These are phyloP conservation scores for Magnolia kwangsiensis DNA, from an alignment of 164 flowering plant genomes.

Conservation along the genomic window DNA sequence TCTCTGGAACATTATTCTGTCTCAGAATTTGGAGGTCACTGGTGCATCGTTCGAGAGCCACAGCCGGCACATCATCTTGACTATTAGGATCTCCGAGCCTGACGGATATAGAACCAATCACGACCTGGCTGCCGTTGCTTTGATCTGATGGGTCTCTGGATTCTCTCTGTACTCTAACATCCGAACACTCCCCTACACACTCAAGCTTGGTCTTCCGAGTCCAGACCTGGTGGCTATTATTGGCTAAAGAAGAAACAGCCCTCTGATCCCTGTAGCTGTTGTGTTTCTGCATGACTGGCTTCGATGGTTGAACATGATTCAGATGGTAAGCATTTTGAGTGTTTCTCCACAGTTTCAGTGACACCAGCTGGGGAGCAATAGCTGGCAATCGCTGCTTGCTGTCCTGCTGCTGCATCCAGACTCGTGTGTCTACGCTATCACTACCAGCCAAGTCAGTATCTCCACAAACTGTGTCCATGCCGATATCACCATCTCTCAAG, in stretches of 20 bases:
- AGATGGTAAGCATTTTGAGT: slow-evolving; percentile 38
- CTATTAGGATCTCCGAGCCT: slow-evolving; percentile 30
- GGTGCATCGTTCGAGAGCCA: slow-evolving; percentile 19
- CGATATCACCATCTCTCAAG: slow-evolving; percentile 6
- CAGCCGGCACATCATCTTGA: slow-evolving; percentile 14
- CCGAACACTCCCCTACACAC: slow-evolving; percentile 24
- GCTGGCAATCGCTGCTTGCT: slow-evolving; percentile 18
- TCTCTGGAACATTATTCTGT: slow-evolving; percentile 26
- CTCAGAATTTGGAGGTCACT: slow-evolving; percentile 25
- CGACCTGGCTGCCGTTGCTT: slow-evolving; percentile 40
- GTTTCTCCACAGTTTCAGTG: slow-evolving; percentile 31
- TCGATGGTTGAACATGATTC: slow-evolving; percentile 30
- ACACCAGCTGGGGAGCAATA: slow-evolving; percentile 28
- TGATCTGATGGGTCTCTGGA: slow-evolving; percentile 21
- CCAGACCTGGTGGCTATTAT: slow-evolving; percentile 53
- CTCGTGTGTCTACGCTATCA: slow-evolving; percentile 23
- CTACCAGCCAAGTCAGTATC: slow-evolving; percentile 16
- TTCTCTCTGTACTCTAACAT: slow-evolving; percentile 21
- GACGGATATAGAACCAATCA: slow-evolving; percentile 81
- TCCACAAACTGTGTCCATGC: slow-evolving; percentile 14
- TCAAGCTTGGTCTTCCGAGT: slow-evolving; percentile 51
- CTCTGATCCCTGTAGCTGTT: slow-evolving; percentile 30
- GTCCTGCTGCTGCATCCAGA: slow-evolving; percentile 21
- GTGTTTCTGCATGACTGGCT: slow-evolving; percentile 39
- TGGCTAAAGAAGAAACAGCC: slow-evolving; percentile 14